Evolutionary conservation across 805 yeast species (phyloP).

Genomic region (Suhomyces pyralidae): DNA sequence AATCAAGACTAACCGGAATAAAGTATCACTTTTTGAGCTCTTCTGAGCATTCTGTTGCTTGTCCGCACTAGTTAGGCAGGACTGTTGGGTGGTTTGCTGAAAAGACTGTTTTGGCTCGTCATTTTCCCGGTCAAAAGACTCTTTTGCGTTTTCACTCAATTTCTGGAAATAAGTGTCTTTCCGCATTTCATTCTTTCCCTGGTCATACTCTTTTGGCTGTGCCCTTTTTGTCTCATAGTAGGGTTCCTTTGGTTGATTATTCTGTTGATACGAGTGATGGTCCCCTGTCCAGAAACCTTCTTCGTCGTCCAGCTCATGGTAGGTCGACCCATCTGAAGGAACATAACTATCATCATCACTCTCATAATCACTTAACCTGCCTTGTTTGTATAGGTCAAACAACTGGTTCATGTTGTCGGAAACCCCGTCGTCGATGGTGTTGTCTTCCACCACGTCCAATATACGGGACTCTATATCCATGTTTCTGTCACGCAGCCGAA

Average conservation of each 20-base stretch:
- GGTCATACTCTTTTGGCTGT: not conserved
- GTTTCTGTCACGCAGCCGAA: slow-evolving; percentile 16
- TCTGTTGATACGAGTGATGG: not conserved
- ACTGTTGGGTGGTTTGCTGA: not conserved
- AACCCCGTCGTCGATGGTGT: slow-evolving; percentile 4
- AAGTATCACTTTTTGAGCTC: not conserved
- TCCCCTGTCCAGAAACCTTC: slow-evolving; percentile 2
- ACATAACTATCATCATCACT: slow-evolving; percentile 4
- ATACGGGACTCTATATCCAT: slow-evolving; percentile 18
- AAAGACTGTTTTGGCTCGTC: not conserved
- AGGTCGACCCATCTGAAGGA: slow-evolving; percentile 2
- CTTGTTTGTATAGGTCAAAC: slow-evolving; percentile 9
- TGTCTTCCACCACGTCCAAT: slow-evolving; percentile 14
- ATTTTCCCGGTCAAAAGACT: not conserved
- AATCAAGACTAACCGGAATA: not conserved
- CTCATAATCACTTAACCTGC: slow-evolving; percentile 4
- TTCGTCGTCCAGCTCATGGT: slow-evolving; percentile 11
- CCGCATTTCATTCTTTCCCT: not conserved
- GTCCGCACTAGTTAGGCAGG: not conserved
- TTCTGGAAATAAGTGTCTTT: not conserved
- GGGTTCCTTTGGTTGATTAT: not conserved
- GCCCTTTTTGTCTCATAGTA: not conserved
- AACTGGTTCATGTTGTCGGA: slow-evolving; percentile 6
- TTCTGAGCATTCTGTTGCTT: not conserved
- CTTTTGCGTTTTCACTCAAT: not conserved